Conservation (phyloP, 1,284 basidiomycete genomes). For the Heterobasidion irregulare region DNA sequence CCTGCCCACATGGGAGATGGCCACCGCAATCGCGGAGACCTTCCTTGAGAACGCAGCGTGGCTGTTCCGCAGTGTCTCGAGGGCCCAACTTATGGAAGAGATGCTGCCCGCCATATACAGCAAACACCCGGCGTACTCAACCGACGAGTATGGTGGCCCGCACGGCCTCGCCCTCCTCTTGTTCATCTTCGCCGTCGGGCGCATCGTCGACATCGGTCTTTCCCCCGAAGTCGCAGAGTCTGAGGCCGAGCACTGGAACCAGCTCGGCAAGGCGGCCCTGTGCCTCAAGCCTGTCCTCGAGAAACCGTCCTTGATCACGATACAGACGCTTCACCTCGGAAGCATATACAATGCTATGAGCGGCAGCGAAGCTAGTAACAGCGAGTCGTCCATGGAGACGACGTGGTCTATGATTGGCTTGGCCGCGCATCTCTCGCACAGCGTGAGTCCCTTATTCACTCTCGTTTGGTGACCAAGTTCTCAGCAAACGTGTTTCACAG, state of each 20-base stretch:
- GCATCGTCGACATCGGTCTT: slow-evolving; percentile 12
- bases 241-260: slow-evolving; percentile 19
- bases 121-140: slow-evolving; percentile 3
- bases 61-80: slow-evolving; percentile 45
- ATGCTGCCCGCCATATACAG: slow-evolving; percentile 31
- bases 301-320: slow-evolving; percentile 26
- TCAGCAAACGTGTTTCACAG: slow-evolving; percentile 7
- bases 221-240: slow-evolving; percentile 9
- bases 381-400: slow-evolving; percentile 17
- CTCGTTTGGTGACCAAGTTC: neutral
- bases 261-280: slow-evolving; percentile 23
- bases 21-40: slow-evolving; percentile 34
- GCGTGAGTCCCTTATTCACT: slow-evolving; percentile 10
- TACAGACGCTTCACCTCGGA: slow-evolving; percentile 20
- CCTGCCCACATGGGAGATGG: slow-evolving; percentile 41
- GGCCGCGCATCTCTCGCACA: slow-evolving; percentile 17
- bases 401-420: slow-evolving; percentile 19
- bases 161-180: slow-evolving; percentile 15
- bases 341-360: slow-evolving; percentile 18
- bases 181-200: slow-evolving; percentile 14
- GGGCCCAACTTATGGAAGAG: slow-evolving; percentile 43
- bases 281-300: slow-evolving; percentile 26
- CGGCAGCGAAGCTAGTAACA: slow-evolving; percentile 10
- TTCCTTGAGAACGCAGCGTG: slow-evolving; percentile 53
- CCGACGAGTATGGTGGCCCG: slow-evolving; percentile 4